phyloP scores from a whole-genome alignment of 108 stramenopile species.

The Cyclostephanos invisitatus region DNA sequence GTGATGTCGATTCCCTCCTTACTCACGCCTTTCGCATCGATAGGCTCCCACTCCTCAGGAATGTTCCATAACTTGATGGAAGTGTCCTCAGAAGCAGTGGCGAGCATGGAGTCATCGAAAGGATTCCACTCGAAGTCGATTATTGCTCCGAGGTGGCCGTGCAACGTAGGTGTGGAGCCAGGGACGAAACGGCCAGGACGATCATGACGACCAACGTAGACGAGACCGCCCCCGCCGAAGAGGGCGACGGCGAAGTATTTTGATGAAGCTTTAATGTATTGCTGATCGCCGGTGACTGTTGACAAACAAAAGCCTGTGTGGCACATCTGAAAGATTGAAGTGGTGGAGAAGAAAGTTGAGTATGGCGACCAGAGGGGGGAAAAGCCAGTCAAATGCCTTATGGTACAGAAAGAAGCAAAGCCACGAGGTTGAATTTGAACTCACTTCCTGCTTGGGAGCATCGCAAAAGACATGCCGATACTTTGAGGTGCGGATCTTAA shows the following conservation, averaged over 20 bases:
- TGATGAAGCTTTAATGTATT: conserved; percentile 98
- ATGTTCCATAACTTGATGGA: conserved; percentile 98
- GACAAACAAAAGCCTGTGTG: conserved; percentile 88
- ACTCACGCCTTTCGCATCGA: conserved; percentile 86
- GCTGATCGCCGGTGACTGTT: conserved; percentile 96
- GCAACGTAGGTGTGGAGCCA: conserved; percentile 73
- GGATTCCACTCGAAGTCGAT: conserved; percentile 98
- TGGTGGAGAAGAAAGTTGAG: conserved; percentile 9
- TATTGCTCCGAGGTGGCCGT: conserved; percentile 93
- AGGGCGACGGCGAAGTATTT: conserved; percentile 97
- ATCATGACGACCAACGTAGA: conserved; percentile 86
- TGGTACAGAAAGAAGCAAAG: too few relatives aligned
- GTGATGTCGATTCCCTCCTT: conserved; percentile 77
- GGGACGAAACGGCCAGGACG: conserved; percentile 86
- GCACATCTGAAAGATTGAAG: conserved; percentile 53
- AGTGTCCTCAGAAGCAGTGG: conserved; percentile 92
- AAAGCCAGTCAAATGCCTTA: too few relatives aligned
- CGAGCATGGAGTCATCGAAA: conserved; percentile 93
- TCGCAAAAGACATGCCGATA: conserved; percentile 91
- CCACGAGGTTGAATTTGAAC: too few relatives aligned
- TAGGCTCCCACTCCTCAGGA: conserved; percentile 91
- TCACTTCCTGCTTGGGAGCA: conserved; percentile 82
- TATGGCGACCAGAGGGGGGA: too few relatives aligned
- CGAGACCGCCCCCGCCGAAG: conserved; percentile 92
- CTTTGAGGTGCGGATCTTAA: conserved; percentile 87